phyloP scores from a whole-genome alignment of 129 eudicot genomes.

The Helianthus tuberosus region DNA sequence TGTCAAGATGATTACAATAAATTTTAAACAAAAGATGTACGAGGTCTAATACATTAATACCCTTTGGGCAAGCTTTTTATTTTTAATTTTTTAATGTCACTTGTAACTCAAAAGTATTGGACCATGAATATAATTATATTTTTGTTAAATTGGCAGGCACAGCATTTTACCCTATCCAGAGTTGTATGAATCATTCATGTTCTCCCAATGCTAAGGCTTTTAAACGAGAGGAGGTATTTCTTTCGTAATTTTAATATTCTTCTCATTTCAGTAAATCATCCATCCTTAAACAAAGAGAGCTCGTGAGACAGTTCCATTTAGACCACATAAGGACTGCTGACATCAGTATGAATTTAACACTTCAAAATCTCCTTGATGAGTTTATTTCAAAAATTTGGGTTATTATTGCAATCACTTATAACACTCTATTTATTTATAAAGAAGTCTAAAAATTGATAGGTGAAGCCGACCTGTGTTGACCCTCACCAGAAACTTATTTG shows the following conservation, averaged over 20 bases:
- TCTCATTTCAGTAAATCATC: neutral
- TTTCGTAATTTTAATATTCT: neutral
- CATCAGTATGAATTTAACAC: neutral
- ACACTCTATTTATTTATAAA: neutral
- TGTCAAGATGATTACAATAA: neutral
- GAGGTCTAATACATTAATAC: neutral
- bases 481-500: neutral
- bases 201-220: conserved; percentile 92
- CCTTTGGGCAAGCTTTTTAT: conserved; percentile 1
- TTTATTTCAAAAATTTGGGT: neutral
- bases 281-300: neutral
- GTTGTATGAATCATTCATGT: conserved; percentile 97
- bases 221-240: conserved; percentile 82
- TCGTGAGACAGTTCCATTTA: neutral
- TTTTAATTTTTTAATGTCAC: neutral
- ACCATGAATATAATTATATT: neutral
- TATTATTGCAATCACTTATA: neutral
- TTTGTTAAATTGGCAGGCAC: conserved; percentile 52
- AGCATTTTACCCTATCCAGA: conserved; percentile 87
- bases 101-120: neutral
- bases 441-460: neutral
- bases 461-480: neutral
- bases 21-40: too few species aligned
- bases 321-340: conserved; percentile 12
- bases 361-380: neutral